Percentiles rank a stretch among this genome's conserved stretches.
These are phyloP conservation scores for Leptographium lundbergii DNA, from an alignment of 2,329 filamentous ascomycete species.

Conservation along the genomic window DNA sequence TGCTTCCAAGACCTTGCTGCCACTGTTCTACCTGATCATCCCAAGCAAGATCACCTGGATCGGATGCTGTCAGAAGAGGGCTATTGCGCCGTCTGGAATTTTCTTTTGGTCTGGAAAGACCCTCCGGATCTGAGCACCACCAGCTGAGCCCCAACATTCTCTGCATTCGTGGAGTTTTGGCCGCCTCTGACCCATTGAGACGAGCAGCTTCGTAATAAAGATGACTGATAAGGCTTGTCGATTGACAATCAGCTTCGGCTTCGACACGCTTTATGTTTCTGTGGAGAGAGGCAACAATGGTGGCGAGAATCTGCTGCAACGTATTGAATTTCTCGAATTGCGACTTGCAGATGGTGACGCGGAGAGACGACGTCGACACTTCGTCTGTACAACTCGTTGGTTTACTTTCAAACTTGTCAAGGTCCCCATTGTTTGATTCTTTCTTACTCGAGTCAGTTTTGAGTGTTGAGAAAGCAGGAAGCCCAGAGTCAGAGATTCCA, in stretches of 20 bases:
- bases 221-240: not conserved
- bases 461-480: not conserved
- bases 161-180: not conserved
- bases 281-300: not conserved
- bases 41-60: constrained; percentile 7
- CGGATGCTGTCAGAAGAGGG: not conserved
- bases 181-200: constrained; percentile 4
- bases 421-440: not conserved
- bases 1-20: not conserved
- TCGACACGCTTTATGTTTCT: constrained; percentile 2
- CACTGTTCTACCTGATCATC: constrained; percentile 2
- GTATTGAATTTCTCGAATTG: not conserved
- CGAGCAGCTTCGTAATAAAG: constrained; percentile 5
- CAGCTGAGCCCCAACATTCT: not conserved
- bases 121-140: not conserved
- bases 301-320: not conserved
- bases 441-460: not conserved
- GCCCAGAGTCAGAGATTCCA: not conserved
- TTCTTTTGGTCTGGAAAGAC: not conserved
- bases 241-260: not conserved
- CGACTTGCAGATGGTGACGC: not conserved
- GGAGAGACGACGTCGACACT: not conserved
- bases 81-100: not conserved
- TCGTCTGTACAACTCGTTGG: not conserved
- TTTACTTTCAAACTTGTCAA: not conserved